phyloP scores from a whole-genome alignment of 495 filamentous ascomycete species.

The Penicillium paradoxum region DNA sequence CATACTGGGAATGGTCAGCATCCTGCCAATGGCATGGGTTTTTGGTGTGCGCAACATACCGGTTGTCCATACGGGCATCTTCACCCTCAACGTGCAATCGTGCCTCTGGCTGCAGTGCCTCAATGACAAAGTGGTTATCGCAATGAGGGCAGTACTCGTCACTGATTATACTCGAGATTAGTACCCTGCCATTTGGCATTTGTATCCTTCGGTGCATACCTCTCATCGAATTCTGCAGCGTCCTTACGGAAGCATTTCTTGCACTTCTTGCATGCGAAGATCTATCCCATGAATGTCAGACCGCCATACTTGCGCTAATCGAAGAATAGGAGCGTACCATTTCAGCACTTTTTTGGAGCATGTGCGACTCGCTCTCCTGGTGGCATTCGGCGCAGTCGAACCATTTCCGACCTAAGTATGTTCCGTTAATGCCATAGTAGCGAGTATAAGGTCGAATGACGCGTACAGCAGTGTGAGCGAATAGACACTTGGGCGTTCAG shows the following conservation, averaged over 20 bases:
- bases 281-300: slow-evolving; percentile 26
- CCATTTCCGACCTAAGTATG: slow-evolving; percentile 76
- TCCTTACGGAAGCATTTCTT: slow-evolving; percentile 97
- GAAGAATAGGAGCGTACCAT: slow-evolving; percentile 52
- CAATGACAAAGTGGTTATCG: slow-evolving; percentile 95
- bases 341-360: slow-evolving; percentile 69
- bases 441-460: background rate
- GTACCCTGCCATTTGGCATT: slow-evolving; percentile 1
- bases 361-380: slow-evolving; percentile 69
- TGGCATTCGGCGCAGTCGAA: slow-evolving; percentile 98
- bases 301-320: background rate
- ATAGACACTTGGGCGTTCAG: slow-evolving; percentile 97
- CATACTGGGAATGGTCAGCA: slow-evolving; percentile 54
- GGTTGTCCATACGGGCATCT: slow-evolving; percentile 74
- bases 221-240: slow-evolving; percentile 83
- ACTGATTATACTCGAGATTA: slow-evolving; percentile 33
- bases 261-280: slow-evolving; percentile 97
- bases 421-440: slow-evolving; percentile 2
- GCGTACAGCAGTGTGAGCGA: slow-evolving; percentile 87
- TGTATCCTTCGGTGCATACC: slow-evolving; percentile 32
- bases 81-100: slow-evolving; percentile 81
- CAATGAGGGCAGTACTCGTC: slow-evolving; percentile 99
- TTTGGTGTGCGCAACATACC: slow-evolving; percentile 30
- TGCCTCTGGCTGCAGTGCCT: slow-evolving; percentile 76
- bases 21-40: background rate